Percentiles rank a stretch among this genome's conserved stretches.
phyloP scores from a whole-genome alignment of 768 basidiomycete genomes.

The Mrakia gelida region DNA sequence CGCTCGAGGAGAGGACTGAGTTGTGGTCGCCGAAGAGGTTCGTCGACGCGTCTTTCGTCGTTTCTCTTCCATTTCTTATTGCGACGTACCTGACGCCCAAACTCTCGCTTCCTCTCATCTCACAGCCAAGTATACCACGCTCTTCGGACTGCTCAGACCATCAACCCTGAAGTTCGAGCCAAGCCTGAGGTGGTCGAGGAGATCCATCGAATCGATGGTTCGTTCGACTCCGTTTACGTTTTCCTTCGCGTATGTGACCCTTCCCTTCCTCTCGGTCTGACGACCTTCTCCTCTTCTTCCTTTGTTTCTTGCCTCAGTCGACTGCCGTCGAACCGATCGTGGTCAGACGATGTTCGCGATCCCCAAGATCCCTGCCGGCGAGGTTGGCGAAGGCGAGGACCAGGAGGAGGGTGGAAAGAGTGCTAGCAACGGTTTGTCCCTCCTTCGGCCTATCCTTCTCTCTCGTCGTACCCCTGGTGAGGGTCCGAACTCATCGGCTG shows the following conservation, averaged over 20 bases:
- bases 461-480: not conserved
- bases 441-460: too few relatives aligned
- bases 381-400: conserved; percentile 48
- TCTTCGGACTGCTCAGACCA: conserved; percentile 21
- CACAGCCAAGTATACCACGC: conserved; percentile 48
- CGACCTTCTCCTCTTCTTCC: not conserved
- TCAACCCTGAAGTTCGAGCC: conserved; percentile 17
- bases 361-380: conserved; percentile 52
- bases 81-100: conserved; percentile 3
- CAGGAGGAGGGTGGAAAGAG: conserved; percentile 43
- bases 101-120: not conserved
- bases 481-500: too few relatives aligned
- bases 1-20: conserved; percentile 56
- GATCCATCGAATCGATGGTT: conserved; percentile 68
- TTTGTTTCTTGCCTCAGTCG: conserved; percentile 52
- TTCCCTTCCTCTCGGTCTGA: not conserved
- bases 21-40: conserved; percentile 65
- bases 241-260: not conserved
- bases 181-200: conserved; percentile 28
- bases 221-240: not conserved
- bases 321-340: conserved; percentile 92
- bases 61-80: conserved; percentile 18
- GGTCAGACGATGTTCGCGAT: conserved; percentile 80
- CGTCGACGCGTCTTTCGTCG: conserved; percentile 32
- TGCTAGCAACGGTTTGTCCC: conserved; percentile 41